These are phyloP conservation scores for Cladophialophora immunda DNA, from an alignment of 2,329 filamentous ascomycete genomes.

Conservation along the genomic window DNA sequence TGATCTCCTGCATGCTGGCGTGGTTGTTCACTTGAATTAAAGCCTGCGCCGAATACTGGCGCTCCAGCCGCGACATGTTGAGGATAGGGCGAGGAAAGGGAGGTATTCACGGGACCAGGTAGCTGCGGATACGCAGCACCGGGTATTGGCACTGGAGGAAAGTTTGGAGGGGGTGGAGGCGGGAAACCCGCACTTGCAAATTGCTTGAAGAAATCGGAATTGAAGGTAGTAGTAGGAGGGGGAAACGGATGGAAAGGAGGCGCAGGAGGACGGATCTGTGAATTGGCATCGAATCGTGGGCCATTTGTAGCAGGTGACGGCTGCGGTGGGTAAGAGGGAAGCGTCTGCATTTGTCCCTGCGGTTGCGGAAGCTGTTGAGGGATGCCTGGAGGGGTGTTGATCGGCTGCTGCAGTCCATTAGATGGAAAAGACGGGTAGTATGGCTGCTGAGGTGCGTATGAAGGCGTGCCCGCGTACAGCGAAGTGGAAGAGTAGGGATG, in stretches of 20 bases:
- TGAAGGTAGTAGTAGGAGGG: slow-evolving; percentile 38
- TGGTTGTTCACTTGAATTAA: slow-evolving; percentile 22
- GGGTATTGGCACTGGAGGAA: slow-evolving; percentile 34
- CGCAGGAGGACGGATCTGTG: slow-evolving; percentile 39
- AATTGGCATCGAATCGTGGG: slow-evolving; percentile 37
- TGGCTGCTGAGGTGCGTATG: slow-evolving; percentile 42
- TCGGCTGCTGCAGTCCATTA: slow-evolving; percentile 40
- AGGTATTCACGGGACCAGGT: slow-evolving; percentile 26
- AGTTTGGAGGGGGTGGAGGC: slow-evolving; percentile 34
- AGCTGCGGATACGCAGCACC: slow-evolving; percentile 36
- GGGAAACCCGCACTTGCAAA: slow-evolving; percentile 36
- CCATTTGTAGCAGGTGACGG: slow-evolving; percentile 25
- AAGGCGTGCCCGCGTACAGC: slow-evolving; percentile 41
- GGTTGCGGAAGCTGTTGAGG: slow-evolving; percentile 29
- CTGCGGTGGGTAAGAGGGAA: slow-evolving; percentile 13
- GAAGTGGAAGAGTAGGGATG: slow-evolving; percentile 50
- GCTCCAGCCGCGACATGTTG: slow-evolving; percentile 23
- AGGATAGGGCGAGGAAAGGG: slow-evolving; percentile 31
- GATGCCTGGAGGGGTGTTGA: slow-evolving; percentile 34
- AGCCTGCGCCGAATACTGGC: slow-evolving; percentile 19
- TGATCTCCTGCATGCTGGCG: slow-evolving; percentile 20
- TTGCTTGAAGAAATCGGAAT: slow-evolving; percentile 39
- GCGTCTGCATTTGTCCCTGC: slow-evolving; percentile 11
- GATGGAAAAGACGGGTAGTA: slow-evolving; percentile 41
- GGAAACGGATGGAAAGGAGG: slow-evolving; percentile 42